These are phyloP conservation scores for Oryza coarctata DNA, from an alignment of 176 grass and related monocot species.

Conservation along the genomic window DNA sequence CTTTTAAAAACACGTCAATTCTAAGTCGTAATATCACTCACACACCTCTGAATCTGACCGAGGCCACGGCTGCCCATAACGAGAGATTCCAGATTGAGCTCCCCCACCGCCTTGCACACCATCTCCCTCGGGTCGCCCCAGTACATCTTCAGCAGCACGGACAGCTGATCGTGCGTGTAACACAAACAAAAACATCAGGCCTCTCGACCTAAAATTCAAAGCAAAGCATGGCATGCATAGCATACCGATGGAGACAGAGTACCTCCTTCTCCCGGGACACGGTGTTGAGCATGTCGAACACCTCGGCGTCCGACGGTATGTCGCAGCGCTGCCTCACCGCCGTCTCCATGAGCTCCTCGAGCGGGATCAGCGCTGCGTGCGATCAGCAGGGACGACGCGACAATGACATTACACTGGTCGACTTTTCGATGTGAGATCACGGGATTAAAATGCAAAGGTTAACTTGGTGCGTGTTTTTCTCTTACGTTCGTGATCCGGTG, in stretches of 20 bases:
- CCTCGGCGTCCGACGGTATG: constrained; percentile 47
- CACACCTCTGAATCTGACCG: constrained; percentile 60
- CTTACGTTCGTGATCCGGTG: constrained; percentile 63
- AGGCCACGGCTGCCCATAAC: constrained; percentile 80
- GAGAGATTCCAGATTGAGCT: constrained; percentile 60
- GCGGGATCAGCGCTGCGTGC: constrained; percentile 64
- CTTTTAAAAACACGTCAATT: neutral
- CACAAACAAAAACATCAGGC: neutral
- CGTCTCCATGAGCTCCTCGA: constrained; percentile 54
- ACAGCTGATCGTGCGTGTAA: constrained; percentile 31
- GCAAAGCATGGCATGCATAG: neutral
- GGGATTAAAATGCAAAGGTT: neutral
- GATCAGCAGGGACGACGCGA: neutral
- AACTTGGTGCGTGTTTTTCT: neutral
- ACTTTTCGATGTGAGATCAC: neutral
- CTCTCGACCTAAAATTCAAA: neutral
- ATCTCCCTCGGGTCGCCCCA: constrained; percentile 88
- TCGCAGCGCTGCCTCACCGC: constrained; percentile 60
- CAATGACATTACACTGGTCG: neutral
- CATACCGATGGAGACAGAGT: neutral
- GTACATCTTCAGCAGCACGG: constrained; percentile 62
- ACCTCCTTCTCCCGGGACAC: constrained; percentile 60
- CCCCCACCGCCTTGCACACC: constrained; percentile 59
- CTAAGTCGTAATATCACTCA: neutral
- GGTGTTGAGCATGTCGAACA: constrained; percentile 49